Conservation (phyloP, 495 filamentous ascomycete species). For the Niebla homalea region DNA sequence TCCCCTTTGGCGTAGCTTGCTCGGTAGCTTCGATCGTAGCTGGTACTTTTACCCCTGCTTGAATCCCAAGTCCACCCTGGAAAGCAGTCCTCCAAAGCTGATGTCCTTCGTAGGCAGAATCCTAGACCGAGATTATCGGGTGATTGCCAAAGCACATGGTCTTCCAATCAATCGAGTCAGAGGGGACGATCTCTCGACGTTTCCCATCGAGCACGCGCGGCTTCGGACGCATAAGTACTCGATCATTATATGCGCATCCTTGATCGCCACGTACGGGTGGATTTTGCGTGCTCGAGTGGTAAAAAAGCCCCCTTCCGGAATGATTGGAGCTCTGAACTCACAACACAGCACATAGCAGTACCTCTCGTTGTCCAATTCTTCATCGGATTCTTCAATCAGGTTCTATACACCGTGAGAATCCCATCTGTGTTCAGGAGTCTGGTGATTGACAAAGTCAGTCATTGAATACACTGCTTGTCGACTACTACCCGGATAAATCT, state of each 20-base stretch:
- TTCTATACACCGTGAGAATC: not conserved
- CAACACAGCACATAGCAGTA: slow-evolving; percentile 1
- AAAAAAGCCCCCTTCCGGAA: too few species aligned
- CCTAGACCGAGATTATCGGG: slow-evolving; percentile 43
- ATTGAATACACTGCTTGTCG: slow-evolving; percentile 38
- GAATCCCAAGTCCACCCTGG: not conserved
- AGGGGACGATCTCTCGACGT: slow-evolving; percentile 38
- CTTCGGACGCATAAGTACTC: not conserved
- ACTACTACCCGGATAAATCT: slow-evolving; percentile 46
- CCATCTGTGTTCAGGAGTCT: too few species aligned
- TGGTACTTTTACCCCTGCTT: not conserved
- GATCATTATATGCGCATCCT: not conserved
- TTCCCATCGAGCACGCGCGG: slow-evolving; percentile 26
- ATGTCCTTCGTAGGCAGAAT: slow-evolving; percentile 21
- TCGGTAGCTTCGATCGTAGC: slow-evolving; percentile 29
- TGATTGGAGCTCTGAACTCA: not conserved
- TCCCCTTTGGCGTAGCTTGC: slow-evolving; percentile 1
- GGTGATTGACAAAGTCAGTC: too few species aligned
- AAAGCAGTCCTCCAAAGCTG: not conserved
- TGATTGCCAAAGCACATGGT: slow-evolving; percentile 33
- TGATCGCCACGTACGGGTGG: slow-evolving; percentile 3
- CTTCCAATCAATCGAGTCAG: slow-evolving; percentile 37
- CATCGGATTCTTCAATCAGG: not conserved
- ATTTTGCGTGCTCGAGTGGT: not conserved
- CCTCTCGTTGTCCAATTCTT: slow-evolving; percentile 6